Evolutionary conservation across 192 early-diverging fungal genomes (phyloP).

Genomic region (Coemansia sp.): DNA sequence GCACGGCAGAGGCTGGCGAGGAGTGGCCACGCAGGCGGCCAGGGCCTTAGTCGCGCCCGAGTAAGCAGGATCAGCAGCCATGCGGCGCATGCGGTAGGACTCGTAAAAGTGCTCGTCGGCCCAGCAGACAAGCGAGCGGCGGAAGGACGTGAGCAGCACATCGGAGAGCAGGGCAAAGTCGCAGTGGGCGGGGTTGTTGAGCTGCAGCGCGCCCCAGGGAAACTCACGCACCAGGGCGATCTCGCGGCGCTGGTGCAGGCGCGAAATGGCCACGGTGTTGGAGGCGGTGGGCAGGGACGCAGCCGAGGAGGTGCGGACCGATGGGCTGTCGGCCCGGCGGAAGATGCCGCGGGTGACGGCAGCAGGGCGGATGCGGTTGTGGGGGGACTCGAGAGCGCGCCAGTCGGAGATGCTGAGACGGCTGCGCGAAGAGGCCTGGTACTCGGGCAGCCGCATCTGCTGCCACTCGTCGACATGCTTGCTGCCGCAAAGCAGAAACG

Average conservation of each 20-base stretch:
- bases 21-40: slow-evolving; percentile 6
- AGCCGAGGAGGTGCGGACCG: too few relatives aligned
- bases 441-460: slow-evolving; percentile 42
- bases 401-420: slow-evolving; percentile 30
- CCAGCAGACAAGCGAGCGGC: slow-evolving; percentile 84
- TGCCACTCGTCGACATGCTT: slow-evolving; percentile 46
- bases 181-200: slow-evolving; percentile 87
- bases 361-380: slow-evolving; percentile 31
- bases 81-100: slow-evolving; percentile 63
- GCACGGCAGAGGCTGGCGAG: too few relatives aligned
- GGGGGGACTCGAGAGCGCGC: slow-evolving; percentile 22
- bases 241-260: slow-evolving; percentile 28
- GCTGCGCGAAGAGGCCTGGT: slow-evolving; percentile 20
- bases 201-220: slow-evolving; percentile 88
- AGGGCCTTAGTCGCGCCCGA: slow-evolving; percentile 1
- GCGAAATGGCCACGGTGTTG: slow-evolving; percentile 21
- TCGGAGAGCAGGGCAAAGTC: slow-evolving; percentile 86
- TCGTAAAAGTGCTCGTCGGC: slow-evolving; percentile 85
- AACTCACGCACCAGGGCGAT: slow-evolving; percentile 77
- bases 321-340: too few relatives aligned
- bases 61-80: slow-evolving; percentile 24
- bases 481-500: slow-evolving; percentile 39
- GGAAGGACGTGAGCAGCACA: slow-evolving; percentile 77
- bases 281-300: background rate
- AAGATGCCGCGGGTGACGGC: background rate